Conservation (phyloP, 2,329 filamentous ascomycete genomes). For the Myriosclerotinia scirpicola region DNA sequence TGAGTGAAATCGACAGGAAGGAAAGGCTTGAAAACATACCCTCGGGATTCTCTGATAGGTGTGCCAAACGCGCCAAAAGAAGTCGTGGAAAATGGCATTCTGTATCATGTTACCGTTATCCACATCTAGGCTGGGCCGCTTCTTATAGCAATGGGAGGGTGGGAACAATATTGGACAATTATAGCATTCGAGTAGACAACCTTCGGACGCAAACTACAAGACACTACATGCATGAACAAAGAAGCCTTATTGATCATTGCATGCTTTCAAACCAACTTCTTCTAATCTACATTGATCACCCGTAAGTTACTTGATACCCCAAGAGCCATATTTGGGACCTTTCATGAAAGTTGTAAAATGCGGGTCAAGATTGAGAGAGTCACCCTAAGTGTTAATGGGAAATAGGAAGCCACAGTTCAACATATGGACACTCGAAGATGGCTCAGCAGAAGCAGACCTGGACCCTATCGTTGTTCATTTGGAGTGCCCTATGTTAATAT, state of each 20-base stretch:
- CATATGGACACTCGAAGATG: constrained; percentile 14
- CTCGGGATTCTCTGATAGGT: not conserved
- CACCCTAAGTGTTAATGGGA: not conserved
- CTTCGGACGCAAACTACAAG: not conserved
- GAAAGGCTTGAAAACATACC: not conserved
- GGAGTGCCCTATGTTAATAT: not conserved
- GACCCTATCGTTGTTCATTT: constrained; percentile 9
- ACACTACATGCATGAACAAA: constrained; percentile 7
- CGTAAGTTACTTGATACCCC: constrained; percentile 11
- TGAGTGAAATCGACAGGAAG: not conserved
- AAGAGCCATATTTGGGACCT: not conserved
- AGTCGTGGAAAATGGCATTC: constrained; percentile 4
- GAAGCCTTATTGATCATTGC: not conserved
- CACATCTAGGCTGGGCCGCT: no score
- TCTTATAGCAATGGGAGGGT: constrained; percentile 16
- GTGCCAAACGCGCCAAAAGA: constrained; percentile 4
- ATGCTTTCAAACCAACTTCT: constrained; percentile 15
- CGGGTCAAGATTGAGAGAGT: not conserved
- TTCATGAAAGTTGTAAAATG: not conserved
- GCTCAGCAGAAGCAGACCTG: not conserved
- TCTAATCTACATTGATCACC: constrained; percentile 1
- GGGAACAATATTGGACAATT: not conserved
- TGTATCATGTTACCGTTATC: not conserved
- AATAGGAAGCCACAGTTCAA: constrained; percentile 15
- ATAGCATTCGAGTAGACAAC: constrained; percentile 2